Conservation (phyloP, 78 protist species). For the Dictyostelium firmibasis region DNA sequence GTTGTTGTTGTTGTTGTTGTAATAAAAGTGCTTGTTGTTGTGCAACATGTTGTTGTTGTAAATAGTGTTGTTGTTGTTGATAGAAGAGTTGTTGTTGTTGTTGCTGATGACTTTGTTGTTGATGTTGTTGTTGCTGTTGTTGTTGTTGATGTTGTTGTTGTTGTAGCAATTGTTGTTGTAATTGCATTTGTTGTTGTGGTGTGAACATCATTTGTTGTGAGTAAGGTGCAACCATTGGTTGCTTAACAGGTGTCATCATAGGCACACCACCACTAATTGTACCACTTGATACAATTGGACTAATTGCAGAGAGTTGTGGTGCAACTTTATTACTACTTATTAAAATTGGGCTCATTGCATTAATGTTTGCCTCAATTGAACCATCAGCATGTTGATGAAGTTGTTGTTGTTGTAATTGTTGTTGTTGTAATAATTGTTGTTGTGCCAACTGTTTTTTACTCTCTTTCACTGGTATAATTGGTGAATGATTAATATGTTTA, state of each 20-base stretch:
- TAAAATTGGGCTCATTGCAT: constrained; percentile 12
- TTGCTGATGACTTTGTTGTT: not conserved
- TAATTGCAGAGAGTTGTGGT: not conserved
- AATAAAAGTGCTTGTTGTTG: not conserved
- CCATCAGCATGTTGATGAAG: not conserved
- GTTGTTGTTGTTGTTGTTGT: not conserved
- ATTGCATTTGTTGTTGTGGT: too few relatives aligned
- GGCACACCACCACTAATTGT: not conserved
- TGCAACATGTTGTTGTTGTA: not conserved
- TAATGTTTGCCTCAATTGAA: not conserved
- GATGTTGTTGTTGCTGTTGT: not conserved
- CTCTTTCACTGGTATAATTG: not conserved
- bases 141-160: not conserved
- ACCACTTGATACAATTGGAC: not conserved
- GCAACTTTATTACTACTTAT: not conserved
- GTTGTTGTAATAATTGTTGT: not conserved
- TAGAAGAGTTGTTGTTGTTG: not conserved
- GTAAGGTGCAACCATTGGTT: not conserved
- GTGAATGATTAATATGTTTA: not conserved
- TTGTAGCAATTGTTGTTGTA: too few relatives aligned
- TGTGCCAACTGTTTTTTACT: not conserved
- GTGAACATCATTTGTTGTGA: not conserved
- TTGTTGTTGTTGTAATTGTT: not conserved
- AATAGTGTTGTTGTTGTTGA: not conserved
- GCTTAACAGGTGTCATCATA: not conserved